Percentiles rank a stretch among this genome's conserved stretches.
Conservation (phyloP, 1,284 basidiomycete genomes). For the Spongiforma sp. region DNA sequence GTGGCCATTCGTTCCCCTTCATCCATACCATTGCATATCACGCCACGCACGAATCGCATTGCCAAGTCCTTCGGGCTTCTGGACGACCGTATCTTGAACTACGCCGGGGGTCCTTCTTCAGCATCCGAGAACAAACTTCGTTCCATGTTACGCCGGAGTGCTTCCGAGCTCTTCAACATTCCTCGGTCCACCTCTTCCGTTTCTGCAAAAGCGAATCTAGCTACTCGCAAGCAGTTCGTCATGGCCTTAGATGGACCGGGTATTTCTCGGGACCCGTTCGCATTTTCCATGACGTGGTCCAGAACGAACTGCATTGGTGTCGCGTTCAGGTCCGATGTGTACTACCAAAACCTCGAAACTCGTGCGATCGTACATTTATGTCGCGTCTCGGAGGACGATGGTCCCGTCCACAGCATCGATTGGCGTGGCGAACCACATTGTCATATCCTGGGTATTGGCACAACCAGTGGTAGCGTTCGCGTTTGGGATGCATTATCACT, state of each 20-base stretch:
- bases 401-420: conserved; percentile 44
- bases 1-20: conserved; percentile 45
- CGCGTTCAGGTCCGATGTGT: conserved; percentile 51
- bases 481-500: conserved; percentile 46
- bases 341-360: conserved; percentile 54
- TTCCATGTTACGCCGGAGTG: conserved; percentile 43
- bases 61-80: conserved; percentile 51
- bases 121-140: conserved; percentile 40
- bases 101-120: conserved; percentile 36
- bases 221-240: conserved; percentile 49
- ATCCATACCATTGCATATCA: conserved; percentile 48
- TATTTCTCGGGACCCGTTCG: conserved; percentile 50
- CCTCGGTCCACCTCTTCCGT: conserved; percentile 40
- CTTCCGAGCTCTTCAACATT: conserved; percentile 43
- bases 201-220: conserved; percentile 49
- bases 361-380: conserved; percentile 50
- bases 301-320: conserved; percentile 50
- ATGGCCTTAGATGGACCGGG: conserved; percentile 56
- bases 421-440: conserved; percentile 42
- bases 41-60: conserved; percentile 53
- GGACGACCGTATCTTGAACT: conserved; percentile 51
- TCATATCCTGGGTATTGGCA: conserved; percentile 44
- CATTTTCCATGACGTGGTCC: conserved; percentile 55
- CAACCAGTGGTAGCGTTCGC: conserved; percentile 44
- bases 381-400: conserved; percentile 31